Conservation (phyloP, 371 early-diverging fungal species). For the Capniomyces stellatus region DNA sequence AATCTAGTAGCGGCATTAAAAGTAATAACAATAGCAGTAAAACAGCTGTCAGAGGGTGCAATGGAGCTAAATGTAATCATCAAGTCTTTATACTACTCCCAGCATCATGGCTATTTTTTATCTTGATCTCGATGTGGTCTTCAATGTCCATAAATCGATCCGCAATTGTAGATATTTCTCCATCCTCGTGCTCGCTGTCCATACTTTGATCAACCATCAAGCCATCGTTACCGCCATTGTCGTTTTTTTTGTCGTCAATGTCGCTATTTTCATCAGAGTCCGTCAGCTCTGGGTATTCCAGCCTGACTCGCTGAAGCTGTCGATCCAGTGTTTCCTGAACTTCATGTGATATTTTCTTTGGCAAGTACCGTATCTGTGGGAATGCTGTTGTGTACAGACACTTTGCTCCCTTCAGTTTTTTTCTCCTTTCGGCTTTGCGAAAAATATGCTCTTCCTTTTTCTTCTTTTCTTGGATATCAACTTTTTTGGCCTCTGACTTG, state of each 20-base stretch:
- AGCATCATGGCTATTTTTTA: no score
- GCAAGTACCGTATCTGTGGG: not conserved
- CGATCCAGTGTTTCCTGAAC: not conserved
- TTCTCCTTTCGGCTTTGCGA: not conserved
- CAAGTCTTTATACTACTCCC: no score
- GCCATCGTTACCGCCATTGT: not conserved
- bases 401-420: not conserved
- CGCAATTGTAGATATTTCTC: no score
- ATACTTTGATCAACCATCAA: not conserved
- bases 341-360: not conserved
- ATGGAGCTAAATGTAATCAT: no score
- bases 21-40: no score
- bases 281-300: not conserved
- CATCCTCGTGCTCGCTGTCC: not conserved
- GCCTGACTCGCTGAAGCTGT: not conserved
- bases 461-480: not conserved
- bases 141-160: no score
- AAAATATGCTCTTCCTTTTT: not conserved
- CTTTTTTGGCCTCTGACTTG: not conserved
- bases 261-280: not conserved
- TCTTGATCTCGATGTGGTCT: no score
- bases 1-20: no score
- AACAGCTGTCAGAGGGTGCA: no score
- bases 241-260: not conserved
- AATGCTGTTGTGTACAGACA: not conserved